Conservation (phyloP, 2,329 filamentous ascomycete genomes). For the Cladobotryum mycophilum region DNA sequence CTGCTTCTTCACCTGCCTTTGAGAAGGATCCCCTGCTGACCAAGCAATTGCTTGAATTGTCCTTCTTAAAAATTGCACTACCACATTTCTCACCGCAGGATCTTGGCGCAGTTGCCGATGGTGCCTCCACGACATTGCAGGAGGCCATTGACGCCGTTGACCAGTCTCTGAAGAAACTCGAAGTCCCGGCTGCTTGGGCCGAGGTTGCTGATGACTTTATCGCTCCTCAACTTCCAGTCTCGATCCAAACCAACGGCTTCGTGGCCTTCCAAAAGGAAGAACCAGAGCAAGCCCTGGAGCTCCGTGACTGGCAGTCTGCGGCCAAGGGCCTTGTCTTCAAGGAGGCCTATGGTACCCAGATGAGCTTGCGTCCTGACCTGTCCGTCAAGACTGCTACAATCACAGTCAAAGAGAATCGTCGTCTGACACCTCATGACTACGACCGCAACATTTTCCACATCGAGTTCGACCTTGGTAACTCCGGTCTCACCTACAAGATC, state of each 20-base stretch:
- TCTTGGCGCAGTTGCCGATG: conserved; percentile 51
- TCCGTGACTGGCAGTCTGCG: conserved; percentile 74
- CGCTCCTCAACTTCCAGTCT: conserved; percentile 48
- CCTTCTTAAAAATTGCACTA: conserved; percentile 73
- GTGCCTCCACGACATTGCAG: conserved; percentile 41
- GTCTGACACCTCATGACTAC: conserved; percentile 80
- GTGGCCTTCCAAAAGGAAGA: conserved; percentile 71
- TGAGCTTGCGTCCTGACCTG: conserved; percentile 75
- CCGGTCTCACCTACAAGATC: conserved; percentile 92
- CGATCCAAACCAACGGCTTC: conserved; percentile 76
- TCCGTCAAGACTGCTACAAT: conserved; percentile 80
- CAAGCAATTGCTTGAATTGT: conserved; percentile 66
- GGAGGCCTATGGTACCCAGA: conserved; percentile 77
- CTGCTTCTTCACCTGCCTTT: conserved; percentile 60
- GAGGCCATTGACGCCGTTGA: conserved; percentile 63
- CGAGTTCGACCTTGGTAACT: conserved; percentile 89
- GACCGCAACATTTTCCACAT: conserved; percentile 99
- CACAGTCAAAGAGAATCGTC: conserved; percentile 89
- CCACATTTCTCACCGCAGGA: conserved; percentile 57
- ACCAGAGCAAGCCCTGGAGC: conserved; percentile 54
- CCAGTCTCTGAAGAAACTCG: conserved; percentile 63
- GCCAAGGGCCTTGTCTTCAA: conserved; percentile 90
- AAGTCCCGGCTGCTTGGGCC: conserved; percentile 75
- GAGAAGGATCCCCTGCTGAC: conserved; percentile 59
- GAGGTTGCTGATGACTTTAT: conserved; percentile 53